Evolutionary conservation across 1,139 yeast species (phyloP), one percentile per base, ranked within the genome.

Genomic region (Candida sp.): DNA sequence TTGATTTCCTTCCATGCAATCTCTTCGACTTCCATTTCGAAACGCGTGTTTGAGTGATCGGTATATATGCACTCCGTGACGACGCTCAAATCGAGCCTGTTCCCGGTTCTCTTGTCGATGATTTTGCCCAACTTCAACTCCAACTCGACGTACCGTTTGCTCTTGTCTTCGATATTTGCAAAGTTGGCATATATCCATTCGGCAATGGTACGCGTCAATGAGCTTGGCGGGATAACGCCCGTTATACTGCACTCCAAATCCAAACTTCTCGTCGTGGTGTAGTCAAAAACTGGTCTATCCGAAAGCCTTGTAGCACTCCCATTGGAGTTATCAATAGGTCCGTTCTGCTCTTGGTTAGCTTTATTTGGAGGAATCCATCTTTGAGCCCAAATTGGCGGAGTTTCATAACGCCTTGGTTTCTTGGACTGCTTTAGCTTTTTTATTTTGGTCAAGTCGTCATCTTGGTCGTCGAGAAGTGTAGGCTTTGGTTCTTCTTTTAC

Each of bases 161-260:
- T 81, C 28, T 79, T 81, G 11, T 81, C 83, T 22, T 81, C 82
- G 44, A 90, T 77, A 37, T 87, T 86, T 42, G 79, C 77, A 50
- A 91, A 77, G 56, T 89, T 88, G 30, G 96, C 93, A 74, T 88
- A 92, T 5, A 92, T 79, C 98, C 98, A 92, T 60, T 88, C 91
- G 12, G 96, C 90, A 5, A 92, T 84, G 39, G 90, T 84, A 60
- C 94, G 81, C 3, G 94, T 88, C 48, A 90, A 75, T 59, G 91
- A 94, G 58, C 90, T 91, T 47, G 90, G 88, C 1, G 98, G 98
- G 28, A 87, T 82, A 2, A 85, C 75, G 8, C 91, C 91, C 1
- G 91, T 82, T 25, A 90, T 78, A 30, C 89, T 84, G 51, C 87
- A 83, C 60, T 77, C 81, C 43, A 77, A 66, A 60, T 77, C 82